Conservation (phyloP, 2,329 filamentous ascomycete genomes). For the Aspergillus sp. region DNA sequence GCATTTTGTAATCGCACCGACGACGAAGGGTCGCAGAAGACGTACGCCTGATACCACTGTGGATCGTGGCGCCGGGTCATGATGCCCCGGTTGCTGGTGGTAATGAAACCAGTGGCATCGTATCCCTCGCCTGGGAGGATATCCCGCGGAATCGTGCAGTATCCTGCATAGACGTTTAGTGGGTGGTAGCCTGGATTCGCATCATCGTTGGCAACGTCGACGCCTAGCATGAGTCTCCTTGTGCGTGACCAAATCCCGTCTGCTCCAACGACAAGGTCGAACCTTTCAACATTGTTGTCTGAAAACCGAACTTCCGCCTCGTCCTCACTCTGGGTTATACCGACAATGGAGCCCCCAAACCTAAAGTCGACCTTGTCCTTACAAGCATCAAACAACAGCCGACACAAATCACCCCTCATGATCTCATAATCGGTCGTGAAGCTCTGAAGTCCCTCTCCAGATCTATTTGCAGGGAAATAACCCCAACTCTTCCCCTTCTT, state of each 20-base stretch:
- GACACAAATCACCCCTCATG: constrained; percentile 53
- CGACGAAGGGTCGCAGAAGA: constrained; percentile 30
- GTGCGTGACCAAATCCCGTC: constrained; percentile 28
- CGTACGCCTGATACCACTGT: constrained; percentile 40
- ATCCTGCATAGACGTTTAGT: constrained; percentile 33
- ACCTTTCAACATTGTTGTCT: constrained; percentile 20
- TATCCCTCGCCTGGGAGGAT: constrained; percentile 32
- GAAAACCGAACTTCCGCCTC: constrained; percentile 24
- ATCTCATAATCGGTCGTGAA: constrained; percentile 56
- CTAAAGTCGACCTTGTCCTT: constrained; percentile 27
- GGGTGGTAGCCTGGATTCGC: constrained; percentile 5
- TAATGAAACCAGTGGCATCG: constrained; percentile 39
- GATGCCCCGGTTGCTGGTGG: constrained; percentile 38
- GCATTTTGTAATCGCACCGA: constrained; percentile 26
- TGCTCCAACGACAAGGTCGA: constrained; percentile 31
- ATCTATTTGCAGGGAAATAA: constrained; percentile 42
- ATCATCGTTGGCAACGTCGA: constrained; percentile 12
- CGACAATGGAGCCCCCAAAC: constrained; percentile 32
- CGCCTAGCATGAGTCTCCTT: constrained; percentile 12
- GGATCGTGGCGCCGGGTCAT: constrained; percentile 44
- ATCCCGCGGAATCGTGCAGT: constrained; percentile 37
- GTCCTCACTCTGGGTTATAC: constrained; percentile 22
- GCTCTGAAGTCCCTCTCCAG: constrained; percentile 34
- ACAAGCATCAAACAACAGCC: constrained; percentile 40
- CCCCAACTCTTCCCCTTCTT: constrained; percentile 38